phyloP scores from a whole-genome alignment of 2,329 filamentous ascomycete genomes.

The Amphichorda felina region DNA sequence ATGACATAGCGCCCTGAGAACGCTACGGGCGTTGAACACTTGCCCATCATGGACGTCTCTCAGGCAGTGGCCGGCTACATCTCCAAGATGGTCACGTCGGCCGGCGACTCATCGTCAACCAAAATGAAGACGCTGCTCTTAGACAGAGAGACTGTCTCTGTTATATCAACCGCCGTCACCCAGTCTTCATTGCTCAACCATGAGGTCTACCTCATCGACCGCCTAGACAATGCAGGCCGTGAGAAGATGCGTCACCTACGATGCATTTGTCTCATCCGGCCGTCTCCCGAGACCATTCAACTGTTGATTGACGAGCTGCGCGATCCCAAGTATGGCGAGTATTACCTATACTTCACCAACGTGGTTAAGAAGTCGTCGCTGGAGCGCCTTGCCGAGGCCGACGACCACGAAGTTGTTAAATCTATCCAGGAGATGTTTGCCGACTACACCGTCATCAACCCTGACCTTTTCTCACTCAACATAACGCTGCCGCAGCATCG shows the following conservation, averaged over 20 bases:
- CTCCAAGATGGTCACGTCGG: slow-evolving; percentile 76
- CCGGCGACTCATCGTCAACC: slow-evolving; percentile 60
- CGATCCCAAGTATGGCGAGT: slow-evolving; percentile 95
- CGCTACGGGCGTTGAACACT: not conserved
- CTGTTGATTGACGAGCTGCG: slow-evolving; percentile 88
- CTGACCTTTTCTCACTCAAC: slow-evolving; percentile 77
- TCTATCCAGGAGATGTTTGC: slow-evolving; percentile 92
- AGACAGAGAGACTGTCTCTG: slow-evolving; percentile 86
- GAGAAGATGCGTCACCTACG: slow-evolving; percentile 98
- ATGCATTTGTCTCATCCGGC: slow-evolving; percentile 86
- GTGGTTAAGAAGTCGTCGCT: slow-evolving; percentile 93
- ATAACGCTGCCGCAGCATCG: slow-evolving; percentile 60
- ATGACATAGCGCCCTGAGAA: not conserved
- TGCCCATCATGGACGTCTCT: slow-evolving; percentile 72
- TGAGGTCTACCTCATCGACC: slow-evolving; percentile 96
- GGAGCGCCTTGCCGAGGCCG: slow-evolving; percentile 87
- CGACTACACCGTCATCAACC: slow-evolving; percentile 90
- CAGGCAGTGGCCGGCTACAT: slow-evolving; percentile 91
- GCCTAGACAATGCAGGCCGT: slow-evolving; percentile 75
- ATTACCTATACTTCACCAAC: slow-evolving; percentile 95
- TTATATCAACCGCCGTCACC: slow-evolving; percentile 89
- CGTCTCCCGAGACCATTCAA: slow-evolving; percentile 86
- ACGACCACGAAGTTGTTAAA: slow-evolving; percentile 95
- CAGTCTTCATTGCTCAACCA: slow-evolving; percentile 91
- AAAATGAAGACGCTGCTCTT: slow-evolving; percentile 98